These are phyloP conservation scores for Pyrenophora tritici-repentis DNA, from an alignment of 2,329 filamentous ascomycete species.

Conservation along the genomic window DNA sequence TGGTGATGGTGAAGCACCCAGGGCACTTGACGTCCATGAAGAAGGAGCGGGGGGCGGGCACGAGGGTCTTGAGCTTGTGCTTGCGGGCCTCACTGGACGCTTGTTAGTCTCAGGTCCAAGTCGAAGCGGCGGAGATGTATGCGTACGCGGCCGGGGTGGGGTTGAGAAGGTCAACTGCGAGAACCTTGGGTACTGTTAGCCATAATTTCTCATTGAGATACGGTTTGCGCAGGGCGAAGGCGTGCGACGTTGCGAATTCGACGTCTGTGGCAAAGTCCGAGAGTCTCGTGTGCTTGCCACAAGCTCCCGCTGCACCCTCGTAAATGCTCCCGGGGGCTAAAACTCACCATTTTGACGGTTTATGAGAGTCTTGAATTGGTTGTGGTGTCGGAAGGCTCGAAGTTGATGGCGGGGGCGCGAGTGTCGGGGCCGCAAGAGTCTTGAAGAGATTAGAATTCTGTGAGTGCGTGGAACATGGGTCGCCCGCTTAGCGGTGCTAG, in stretches of 20 bases:
- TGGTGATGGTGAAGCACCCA: slow-evolving; percentile 99
- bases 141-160: slow-evolving; percentile 80
- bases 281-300: slow-evolving; percentile 42
- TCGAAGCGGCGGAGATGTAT: slow-evolving; percentile 15
- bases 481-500: slow-evolving; percentile 1
- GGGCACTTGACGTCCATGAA: slow-evolving; percentile 99
- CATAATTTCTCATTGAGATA: slow-evolving; percentile 16
- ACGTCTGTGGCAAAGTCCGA: slow-evolving; percentile 37
- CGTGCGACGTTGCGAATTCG: slow-evolving; percentile 26
- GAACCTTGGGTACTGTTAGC: slow-evolving; percentile 70
- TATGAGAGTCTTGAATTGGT: slow-evolving; percentile 38
- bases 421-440: slow-evolving; percentile 42
- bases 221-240: slow-evolving; percentile 13
- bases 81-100: slow-evolving; percentile 80
- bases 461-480: background rate
- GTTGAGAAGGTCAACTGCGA: slow-evolving; percentile 99
- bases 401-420: slow-evolving; percentile 44
- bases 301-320: slow-evolving; percentile 12
- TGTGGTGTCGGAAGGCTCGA: slow-evolving; percentile 37
- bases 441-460: slow-evolving; percentile 20
- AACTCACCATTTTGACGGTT: slow-evolving; percentile 49
- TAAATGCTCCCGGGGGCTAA: slow-evolving; percentile 11
- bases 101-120: slow-evolving; percentile 34
- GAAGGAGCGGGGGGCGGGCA: slow-evolving; percentile 96
- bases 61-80: slow-evolving; percentile 99